Conservation (phyloP, 31 red algal genomes). For the Odonthalia washingtoniensis region DNA sequence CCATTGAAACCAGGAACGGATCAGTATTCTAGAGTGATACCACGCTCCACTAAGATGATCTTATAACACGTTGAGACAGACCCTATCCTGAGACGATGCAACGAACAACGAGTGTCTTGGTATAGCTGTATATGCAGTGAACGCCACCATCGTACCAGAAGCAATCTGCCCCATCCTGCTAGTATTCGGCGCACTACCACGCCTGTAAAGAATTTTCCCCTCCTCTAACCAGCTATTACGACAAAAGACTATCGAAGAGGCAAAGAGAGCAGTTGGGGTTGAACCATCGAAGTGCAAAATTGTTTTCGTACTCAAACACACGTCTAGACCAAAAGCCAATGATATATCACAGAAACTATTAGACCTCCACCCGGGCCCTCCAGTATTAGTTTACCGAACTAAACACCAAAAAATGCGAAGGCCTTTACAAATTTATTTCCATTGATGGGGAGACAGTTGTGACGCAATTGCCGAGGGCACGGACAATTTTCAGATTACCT, state of each 20-base stretch:
- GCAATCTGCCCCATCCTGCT: too few species aligned
- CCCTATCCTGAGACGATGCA: neutral
- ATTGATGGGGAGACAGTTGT: too few species aligned
- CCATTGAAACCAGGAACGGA: constrained; percentile 21
- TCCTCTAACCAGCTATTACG: constrained; percentile 31
- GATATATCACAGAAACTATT: too few species aligned
- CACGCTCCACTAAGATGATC: constrained; percentile 2
- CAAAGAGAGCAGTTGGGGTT: constrained; percentile 30
- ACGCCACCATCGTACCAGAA: constrained; percentile 39
- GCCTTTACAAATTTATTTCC: too few species aligned
- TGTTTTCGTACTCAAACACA: constrained; percentile 30
- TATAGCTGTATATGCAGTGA: constrained; percentile 27
- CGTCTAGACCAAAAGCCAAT: neutral
- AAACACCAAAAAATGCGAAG: too few species aligned
- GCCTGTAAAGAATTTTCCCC: neutral
- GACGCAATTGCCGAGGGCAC: too few species aligned
- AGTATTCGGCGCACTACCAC: constrained; percentile 40
- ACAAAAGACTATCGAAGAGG: neutral
- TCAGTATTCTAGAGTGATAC: constrained; percentile 43
- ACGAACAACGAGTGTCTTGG: constrained; percentile 18
- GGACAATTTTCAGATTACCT: too few species aligned
- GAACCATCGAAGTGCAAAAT: constrained; percentile 15
- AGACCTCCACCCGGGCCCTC: too few species aligned
- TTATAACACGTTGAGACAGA: constrained; percentile 10
- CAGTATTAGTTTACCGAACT: too few species aligned